Base-by-base conservation (phyloP, 148 eudicot genomes). In the Cornus suecica region DNA sequence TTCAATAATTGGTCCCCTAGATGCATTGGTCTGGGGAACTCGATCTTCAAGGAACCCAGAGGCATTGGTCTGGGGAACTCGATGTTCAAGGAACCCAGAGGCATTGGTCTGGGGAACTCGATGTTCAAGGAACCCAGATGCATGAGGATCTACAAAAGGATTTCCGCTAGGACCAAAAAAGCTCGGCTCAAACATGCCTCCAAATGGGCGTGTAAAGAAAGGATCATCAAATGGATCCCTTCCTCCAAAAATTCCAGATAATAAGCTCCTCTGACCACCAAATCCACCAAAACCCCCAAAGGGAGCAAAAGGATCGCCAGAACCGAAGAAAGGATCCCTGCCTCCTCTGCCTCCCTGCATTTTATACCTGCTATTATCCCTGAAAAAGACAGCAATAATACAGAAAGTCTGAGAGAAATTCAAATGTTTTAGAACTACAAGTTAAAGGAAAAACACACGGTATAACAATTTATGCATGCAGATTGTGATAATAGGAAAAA, bases 141-240 rank as follows among this genome's bases (percentile, higher is more conserved):
- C 72, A 34, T 74, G 83, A 10, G 82, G 76, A 68, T 69, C 52
- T 2, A 65, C 0, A 45, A 73, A 73, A 28, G 77, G 65, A 34
- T 29, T 48, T 23, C 69, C 66, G 1, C n/a, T 26, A 60, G 73
- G 83, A 42, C 89, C 90, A 80, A 91, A 90, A 10, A 76, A 42
- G 76, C 83, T 76, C n/a, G 95, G 74, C 74, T 75, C 87, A 68
- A 94, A 82, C 85, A 88, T 79, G 66, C 87, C 79, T 56, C 91
- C 90, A 76, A 86, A 83, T 67, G 92, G 97, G 52, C 83, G 85
- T 22, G 81, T 82, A 77, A 90, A 92, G 83, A 94, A 92, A 82
- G 97, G 96, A 65, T 92, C 96, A 79, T 90, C 96, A 84, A 92
- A 94, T 10, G 99, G 99, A 83, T 90, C 89, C 72, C 91, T 89